Percentiles rank a stretch among this genome's conserved stretches.
Conservation (phyloP, 2,329 filamentous ascomycete species). For the Sporothrix phasma region DNA sequence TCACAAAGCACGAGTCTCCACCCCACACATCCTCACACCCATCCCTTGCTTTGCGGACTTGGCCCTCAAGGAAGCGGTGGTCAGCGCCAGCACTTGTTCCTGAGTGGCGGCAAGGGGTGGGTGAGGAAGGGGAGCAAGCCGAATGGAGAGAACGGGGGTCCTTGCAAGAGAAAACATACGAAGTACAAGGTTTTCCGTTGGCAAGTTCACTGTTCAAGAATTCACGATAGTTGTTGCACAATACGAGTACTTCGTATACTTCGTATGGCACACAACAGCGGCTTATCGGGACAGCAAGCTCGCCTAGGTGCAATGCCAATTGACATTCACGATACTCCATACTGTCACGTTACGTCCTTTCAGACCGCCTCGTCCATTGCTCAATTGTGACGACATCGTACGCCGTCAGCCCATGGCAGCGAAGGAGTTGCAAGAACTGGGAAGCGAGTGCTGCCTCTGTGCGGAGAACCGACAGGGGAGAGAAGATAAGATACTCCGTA, state of each 20-base stretch:
- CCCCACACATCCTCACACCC: neutral
- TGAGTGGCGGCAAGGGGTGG: neutral
- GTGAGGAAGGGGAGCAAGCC: neutral
- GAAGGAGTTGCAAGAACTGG: neutral
- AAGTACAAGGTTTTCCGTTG: no score
- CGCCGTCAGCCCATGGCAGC: neutral
- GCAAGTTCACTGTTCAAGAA: neutral
- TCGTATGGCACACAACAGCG: neutral
- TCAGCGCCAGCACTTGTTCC: neutral
- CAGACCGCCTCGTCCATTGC: neutral
- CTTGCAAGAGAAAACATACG: neutral
- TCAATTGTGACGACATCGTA: neutral
- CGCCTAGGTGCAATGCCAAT: neutral
- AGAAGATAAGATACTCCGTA: neutral
- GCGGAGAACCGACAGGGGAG: conserved; percentile 2
- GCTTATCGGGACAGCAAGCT: neutral
- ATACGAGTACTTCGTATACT: no score
- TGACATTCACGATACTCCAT: no score
- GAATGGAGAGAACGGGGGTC: neutral
- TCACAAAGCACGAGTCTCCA: neutral
- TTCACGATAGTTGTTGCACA: neutral
- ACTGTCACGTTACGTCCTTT: neutral
- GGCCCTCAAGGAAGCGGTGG: neutral
- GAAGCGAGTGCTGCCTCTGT: neutral
- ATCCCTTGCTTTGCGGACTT: neutral